These are phyloP conservation scores for Phytophthora citricola DNA, from an alignment of 352 stramenopile species.

Conservation along the genomic window DNA sequence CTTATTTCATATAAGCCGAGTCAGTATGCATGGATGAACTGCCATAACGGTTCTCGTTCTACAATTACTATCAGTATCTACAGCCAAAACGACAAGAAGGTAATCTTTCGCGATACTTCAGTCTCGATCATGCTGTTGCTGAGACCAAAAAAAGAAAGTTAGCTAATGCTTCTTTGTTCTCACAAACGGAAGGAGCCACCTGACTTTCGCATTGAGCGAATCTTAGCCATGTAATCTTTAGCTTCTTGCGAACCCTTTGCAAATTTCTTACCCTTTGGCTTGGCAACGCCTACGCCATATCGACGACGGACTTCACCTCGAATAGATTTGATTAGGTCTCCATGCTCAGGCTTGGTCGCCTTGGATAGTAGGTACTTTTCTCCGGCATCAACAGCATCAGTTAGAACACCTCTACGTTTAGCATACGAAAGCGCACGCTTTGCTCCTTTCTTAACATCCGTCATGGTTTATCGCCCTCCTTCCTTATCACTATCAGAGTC, in stretches of 20 bases:
- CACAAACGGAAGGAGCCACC: too few species aligned
- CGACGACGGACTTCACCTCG: not conserved
- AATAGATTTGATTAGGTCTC: constrained; percentile 2
- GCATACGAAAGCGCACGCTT: not conserved
- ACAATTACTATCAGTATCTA: not conserved
- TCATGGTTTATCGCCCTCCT: not conserved
- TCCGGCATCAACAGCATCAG: constrained; percentile 12
- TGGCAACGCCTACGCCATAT: constrained; percentile 15
- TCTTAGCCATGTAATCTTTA: constrained; percentile 8
- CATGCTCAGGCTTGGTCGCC: constrained; percentile 15
- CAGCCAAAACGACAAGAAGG: not conserved
- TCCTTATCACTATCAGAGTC: constrained; percentile 5
- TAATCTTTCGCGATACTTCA: not conserved
- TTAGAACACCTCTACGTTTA: constrained; percentile 16
- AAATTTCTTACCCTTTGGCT: not conserved
- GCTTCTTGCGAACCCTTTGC: not conserved
- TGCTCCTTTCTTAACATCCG: constrained; percentile 10
- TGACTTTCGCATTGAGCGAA: not conserved
- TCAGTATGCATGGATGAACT: not conserved
- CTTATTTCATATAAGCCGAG: constrained; percentile 7
- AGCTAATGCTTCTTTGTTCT: too few species aligned
- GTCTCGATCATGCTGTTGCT: constrained; percentile 14
- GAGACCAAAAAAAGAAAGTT: constrained; percentile 7
- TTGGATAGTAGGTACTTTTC: constrained; percentile 9
- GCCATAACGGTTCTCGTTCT: not conserved